Conservation (phyloP, 805 yeast genomes). For the Scheffersomyces stipitis region DNA sequence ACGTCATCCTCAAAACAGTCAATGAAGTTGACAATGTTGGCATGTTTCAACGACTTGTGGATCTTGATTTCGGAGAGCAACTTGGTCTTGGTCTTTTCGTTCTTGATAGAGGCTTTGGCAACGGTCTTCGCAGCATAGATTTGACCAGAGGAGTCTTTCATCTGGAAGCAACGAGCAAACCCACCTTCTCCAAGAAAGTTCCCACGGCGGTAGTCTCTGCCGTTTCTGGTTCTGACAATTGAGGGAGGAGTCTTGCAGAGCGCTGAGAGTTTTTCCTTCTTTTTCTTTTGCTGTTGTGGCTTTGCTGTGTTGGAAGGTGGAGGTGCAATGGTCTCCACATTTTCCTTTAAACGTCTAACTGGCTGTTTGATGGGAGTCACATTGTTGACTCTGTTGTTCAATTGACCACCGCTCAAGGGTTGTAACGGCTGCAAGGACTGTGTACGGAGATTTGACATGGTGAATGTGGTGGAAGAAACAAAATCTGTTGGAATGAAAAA, state of each 20-base stretch:
- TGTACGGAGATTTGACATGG: slow-evolving; percentile 11
- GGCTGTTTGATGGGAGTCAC: slow-evolving; percentile 42
- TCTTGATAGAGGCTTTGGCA: slow-evolving; percentile 90
- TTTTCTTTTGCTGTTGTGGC: slow-evolving; percentile 50
- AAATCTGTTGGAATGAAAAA: no score
- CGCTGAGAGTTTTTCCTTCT: slow-evolving; percentile 85
- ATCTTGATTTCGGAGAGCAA: slow-evolving; percentile 91
- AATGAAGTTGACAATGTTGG: slow-evolving; percentile 86
- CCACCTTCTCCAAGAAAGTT: slow-evolving; percentile 96
- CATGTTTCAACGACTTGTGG: slow-evolving; percentile 85
- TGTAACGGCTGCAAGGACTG: slow-evolving; percentile 60
- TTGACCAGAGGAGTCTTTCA: slow-evolving; percentile 84
- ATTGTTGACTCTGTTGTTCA: slow-evolving; percentile 44
- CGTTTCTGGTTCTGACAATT: slow-evolving; percentile 79
- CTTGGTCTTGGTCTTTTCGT: slow-evolving; percentile 84
- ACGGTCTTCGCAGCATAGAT: slow-evolving; percentile 96
- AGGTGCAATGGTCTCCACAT: slow-evolving; percentile 6
- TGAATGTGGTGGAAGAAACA: background rate
- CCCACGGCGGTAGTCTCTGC: slow-evolving; percentile 89
- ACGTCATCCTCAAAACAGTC: slow-evolving; percentile 97
- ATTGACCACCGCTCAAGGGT: slow-evolving; percentile 52
- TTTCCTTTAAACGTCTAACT: slow-evolving; percentile 26
- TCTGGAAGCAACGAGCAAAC: slow-evolving; percentile 97
- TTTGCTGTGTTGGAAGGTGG: slow-evolving; percentile 13
- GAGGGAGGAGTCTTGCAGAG: slow-evolving; percentile 97